Conservation (phyloP, 1,284 basidiomycete genomes). For the Golubevia pallescens region DNA sequence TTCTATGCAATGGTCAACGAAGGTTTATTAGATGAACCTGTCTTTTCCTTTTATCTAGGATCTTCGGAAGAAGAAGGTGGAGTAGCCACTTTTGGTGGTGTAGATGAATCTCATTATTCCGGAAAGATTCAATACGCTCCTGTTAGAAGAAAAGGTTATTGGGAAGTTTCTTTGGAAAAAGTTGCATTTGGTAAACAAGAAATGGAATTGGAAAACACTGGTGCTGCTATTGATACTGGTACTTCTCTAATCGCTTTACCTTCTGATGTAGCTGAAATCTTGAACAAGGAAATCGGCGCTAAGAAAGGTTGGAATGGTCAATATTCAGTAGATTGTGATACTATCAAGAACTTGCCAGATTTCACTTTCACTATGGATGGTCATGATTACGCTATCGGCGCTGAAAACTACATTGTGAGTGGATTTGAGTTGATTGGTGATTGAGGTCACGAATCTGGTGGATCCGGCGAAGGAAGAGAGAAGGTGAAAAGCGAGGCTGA, state of each 20-base stretch:
- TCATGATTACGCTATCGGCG: neutral
- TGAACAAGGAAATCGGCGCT: conserved; percentile 5
- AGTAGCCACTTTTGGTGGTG: neutral
- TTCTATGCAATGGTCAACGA: conserved; percentile 4
- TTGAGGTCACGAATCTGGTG: neutral
- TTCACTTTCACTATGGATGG: conserved; percentile 4
- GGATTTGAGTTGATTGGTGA: too few species aligned
- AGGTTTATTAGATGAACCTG: conserved; percentile 4
- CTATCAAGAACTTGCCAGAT: neutral
- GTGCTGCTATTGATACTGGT: conserved; percentile 4
- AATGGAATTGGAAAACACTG: conserved; percentile 1
- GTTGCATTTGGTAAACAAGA: neutral
- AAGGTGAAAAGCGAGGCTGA: neutral
- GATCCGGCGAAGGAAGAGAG: neutral
- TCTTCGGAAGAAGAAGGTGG: conserved; percentile 1
- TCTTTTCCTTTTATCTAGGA: conserved; percentile 5
- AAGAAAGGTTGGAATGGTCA: conserved; percentile 52
- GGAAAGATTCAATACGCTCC: neutral
- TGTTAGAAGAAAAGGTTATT: conserved; percentile 1
- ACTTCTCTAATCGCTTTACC: conserved; percentile 2
- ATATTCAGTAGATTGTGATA: conserved; percentile 18
- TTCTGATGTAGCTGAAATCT: conserved; percentile 1
- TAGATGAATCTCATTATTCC: neutral
- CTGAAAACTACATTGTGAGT: neutral
- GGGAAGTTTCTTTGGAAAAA: neutral